A percentile compares a stretch with the other conserved stretches of the same genome.
Evolutionary conservation across 805 yeast species (phyloP).

Genomic region (Wickerhamomyces queroliae): DNA sequence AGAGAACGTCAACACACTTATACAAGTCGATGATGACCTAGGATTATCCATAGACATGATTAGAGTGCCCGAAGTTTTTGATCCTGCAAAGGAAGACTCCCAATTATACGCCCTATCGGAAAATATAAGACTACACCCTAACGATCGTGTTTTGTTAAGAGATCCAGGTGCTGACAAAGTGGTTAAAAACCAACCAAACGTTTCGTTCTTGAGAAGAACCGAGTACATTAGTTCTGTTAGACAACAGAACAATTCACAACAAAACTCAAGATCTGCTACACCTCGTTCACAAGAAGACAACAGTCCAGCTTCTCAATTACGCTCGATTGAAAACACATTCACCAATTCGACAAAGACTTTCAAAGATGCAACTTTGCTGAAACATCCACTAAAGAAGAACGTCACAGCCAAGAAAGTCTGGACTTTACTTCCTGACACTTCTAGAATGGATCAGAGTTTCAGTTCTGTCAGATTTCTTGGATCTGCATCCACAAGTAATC

Average conservation of each 20-base stretch:
- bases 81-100: conserved; percentile 26
- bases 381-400: conserved; percentile 75
- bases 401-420: conserved; percentile 72
- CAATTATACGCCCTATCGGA: conserved; percentile 13
- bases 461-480: conserved; percentile 57
- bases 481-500: conserved; percentile 36
- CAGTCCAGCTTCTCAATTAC: conserved; percentile 56
- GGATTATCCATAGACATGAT: conserved; percentile 79
- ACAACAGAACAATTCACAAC: background rate
- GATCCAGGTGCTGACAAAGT: conserved; percentile 57
- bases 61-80: conserved; percentile 61
- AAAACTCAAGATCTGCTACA: conserved; percentile 16
- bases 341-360: conserved; percentile 48
- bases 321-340: conserved; percentile 74
- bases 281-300: conserved; percentile 13
- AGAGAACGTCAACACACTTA: conserved; percentile 60
- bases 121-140: conserved; percentile 58
- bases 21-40: conserved; percentile 52
- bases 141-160: conserved; percentile 67
- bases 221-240: conserved; percentile 55
- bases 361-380: conserved; percentile 37
- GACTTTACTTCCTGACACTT: conserved; percentile 84
- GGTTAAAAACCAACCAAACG: conserved; percentile 33
- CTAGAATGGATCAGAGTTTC: conserved; percentile 79
- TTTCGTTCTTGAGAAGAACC: conserved; percentile 88